Evolutionary conservation across 2,329 filamentous ascomycete species (phyloP), one percentile per base, ranked within the genome.

Genomic region (Magnaporthales sp.): DNA sequence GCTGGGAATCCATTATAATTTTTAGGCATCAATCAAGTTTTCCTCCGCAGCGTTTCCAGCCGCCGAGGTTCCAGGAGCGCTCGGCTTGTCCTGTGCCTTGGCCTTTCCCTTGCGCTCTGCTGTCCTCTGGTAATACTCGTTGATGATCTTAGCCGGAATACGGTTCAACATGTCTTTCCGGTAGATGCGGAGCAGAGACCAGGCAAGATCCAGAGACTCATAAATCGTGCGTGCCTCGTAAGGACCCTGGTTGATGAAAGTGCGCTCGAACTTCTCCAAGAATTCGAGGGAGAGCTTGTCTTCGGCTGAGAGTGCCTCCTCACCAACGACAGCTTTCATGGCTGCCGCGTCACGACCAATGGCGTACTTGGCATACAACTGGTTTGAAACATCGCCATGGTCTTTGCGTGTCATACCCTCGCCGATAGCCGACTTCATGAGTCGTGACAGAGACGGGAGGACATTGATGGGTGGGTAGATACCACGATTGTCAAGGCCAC

Each of bases 381-480:
- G 95, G 84, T 99, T 99, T 72, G 95, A 99, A 64, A 99, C 95
- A 81, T 99, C 95, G 73, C 92, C 92, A 80, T 99, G 95, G 75
- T 99, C 96, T 80, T 92, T 93, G 74, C 95, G 91, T 29, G 95
- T 99, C 85, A 93, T 94, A 71, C 92, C 92, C 81, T 98, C 93
- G 74, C 95, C 95, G 75, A 99, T 99, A 78, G 95, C 95, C 75
- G 95, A 99, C 82, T 99, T 99, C 95, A 99, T 99, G 77, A 99
- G 90, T 87, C 95, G 95, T 27, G 95, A 99, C 54, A 99, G 90
- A 63, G 95, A 99, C 27, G 95, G 95, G 69, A 99, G 84, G 70
- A 99, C 95, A 83, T 99, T 99, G 84, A 99, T 99, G 24, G 95
- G 95, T 66, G 95, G 95, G 84, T 97, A 97, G 81, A 99, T 89